Percentiles rank a stretch among this genome's conserved stretches.
phyloP scores from a whole-genome alignment of 192 early-diverging fungal species.

The Thamnidium elegans region DNA sequence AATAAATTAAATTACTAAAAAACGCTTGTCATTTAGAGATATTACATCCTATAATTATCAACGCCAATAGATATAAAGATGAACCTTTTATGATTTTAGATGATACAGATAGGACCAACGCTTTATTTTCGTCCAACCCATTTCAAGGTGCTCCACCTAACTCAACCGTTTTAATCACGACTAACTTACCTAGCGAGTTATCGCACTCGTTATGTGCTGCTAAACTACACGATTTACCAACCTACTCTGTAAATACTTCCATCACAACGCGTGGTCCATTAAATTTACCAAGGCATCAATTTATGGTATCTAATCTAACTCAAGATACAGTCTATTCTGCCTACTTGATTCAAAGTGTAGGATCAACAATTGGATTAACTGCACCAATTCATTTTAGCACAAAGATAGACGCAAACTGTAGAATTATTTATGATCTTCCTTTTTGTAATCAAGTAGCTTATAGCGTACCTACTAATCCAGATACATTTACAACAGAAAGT shows the following conservation, averaged over 20 bases:
- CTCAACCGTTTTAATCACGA: constrained; percentile 23
- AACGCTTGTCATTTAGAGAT: neutral
- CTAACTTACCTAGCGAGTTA: constrained; percentile 31
- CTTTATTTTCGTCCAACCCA: constrained; percentile 31
- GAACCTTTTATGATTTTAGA: constrained; percentile 21
- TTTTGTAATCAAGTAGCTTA: constrained; percentile 57
- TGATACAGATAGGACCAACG: constrained; percentile 34
- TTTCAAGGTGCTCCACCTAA: constrained; percentile 21
- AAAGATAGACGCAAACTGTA: constrained; percentile 43
- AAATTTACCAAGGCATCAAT: constrained; percentile 33
- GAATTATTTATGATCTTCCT: constrained; percentile 44
- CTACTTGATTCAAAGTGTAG: constrained; percentile 33
- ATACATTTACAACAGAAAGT: constrained; percentile 1
- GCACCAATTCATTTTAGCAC: constrained; percentile 31
- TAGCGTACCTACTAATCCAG: constrained; percentile 37
- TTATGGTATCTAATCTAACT: constrained; percentile 35
- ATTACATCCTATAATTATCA: neutral
- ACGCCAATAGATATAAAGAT: neutral
- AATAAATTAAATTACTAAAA: neutral
- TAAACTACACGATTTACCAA: constrained; percentile 15
- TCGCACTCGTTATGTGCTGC: constrained; percentile 49
- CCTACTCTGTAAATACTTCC: constrained; percentile 30
- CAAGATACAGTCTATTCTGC: constrained; percentile 40
- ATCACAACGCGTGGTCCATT: constrained; percentile 36
- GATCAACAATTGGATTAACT: neutral